A percentile compares a stretch with the other conserved stretches of the same genome.
These are phyloP conservation scores for Primulina huaijiensis DNA, from an alignment of 257 asterid genomes.

Conservation along the genomic window DNA sequence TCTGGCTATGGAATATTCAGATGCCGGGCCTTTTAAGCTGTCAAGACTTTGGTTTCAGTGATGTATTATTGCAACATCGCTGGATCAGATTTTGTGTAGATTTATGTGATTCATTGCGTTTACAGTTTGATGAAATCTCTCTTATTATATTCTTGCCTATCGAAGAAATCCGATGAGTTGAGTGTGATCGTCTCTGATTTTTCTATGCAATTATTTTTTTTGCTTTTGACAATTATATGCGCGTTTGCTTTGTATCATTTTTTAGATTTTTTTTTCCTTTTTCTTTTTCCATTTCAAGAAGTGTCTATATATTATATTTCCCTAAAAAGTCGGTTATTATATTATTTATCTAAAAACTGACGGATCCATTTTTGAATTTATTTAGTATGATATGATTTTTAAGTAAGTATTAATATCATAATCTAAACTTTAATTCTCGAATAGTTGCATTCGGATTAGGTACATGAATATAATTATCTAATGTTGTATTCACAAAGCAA, in stretches of 20 bases:
- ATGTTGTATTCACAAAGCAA: background rate
- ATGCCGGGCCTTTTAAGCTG: slow-evolving; percentile 56
- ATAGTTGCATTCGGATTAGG: background rate
- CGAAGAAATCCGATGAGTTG: slow-evolving; percentile 24
- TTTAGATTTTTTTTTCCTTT: background rate
- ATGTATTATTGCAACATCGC: slow-evolving; percentile 64
- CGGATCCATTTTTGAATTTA: background rate
- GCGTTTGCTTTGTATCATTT: slow-evolving; percentile 12
- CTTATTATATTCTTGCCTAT: slow-evolving; percentile 27
- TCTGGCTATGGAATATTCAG: background rate
- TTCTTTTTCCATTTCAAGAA: too few species aligned
- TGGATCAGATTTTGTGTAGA: slow-evolving; percentile 80
- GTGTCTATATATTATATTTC: background rate
- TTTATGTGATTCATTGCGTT: slow-evolving; percentile 46
- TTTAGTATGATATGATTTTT: background rate
- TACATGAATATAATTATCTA: background rate
- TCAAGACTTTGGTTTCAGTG: slow-evolving; percentile 40
- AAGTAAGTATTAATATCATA: background rate
- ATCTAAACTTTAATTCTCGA: background rate
- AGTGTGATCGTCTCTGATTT: slow-evolving; percentile 48
- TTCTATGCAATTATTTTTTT: slow-evolving; percentile 27
- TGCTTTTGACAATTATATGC: slow-evolving; percentile 7
- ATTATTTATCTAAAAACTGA: too few species aligned
- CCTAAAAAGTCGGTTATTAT: background rate
- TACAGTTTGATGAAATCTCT: slow-evolving; percentile 32